These are phyloP conservation scores for Syzygium syzygioides DNA, from an alignment of 441 rosid genomes.

Conservation along the genomic window DNA sequence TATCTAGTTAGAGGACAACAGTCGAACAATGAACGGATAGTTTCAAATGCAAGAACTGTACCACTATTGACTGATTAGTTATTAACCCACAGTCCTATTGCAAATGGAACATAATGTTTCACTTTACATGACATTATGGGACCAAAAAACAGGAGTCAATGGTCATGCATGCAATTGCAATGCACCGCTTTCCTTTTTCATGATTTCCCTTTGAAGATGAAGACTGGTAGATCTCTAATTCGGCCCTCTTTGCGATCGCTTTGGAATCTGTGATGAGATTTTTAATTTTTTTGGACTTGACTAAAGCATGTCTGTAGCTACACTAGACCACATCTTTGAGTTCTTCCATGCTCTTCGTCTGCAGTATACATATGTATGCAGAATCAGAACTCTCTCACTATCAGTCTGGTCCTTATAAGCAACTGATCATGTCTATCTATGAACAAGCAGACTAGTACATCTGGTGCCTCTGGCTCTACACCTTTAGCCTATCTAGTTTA, in stretches of 20 bases:
- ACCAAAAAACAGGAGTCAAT: background rate
- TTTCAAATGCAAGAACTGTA: background rate
- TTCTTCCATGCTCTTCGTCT: slow-evolving; percentile 15
- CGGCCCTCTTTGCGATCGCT: slow-evolving; percentile 13
- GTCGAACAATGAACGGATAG: background rate
- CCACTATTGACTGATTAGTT: background rate
- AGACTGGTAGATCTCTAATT: background rate
- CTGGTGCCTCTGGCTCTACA: background rate
- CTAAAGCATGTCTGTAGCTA: background rate
- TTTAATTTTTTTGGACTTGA: slow-evolving; percentile 21
- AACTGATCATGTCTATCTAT: slow-evolving; percentile 8
- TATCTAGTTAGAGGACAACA: background rate
- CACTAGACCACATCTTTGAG: slow-evolving; percentile 29
- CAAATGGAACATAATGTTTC: background rate
- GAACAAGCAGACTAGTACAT: background rate
- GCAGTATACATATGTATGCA: slow-evolving; percentile 22
- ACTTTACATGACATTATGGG: background rate
- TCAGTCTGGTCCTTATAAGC: slow-evolving; percentile 17
- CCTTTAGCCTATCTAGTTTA: background rate
- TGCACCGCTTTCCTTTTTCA: background rate
- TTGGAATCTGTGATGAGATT: slow-evolving; percentile 46
- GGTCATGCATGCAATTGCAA: background rate
- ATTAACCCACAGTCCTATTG: background rate
- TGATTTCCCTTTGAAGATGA: background rate
- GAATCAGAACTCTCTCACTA: slow-evolving; percentile 20